These are phyloP conservation scores for Infundibulicybe gibba DNA, from an alignment of 768 basidiomycete genomes.

Conservation along the genomic window DNA sequence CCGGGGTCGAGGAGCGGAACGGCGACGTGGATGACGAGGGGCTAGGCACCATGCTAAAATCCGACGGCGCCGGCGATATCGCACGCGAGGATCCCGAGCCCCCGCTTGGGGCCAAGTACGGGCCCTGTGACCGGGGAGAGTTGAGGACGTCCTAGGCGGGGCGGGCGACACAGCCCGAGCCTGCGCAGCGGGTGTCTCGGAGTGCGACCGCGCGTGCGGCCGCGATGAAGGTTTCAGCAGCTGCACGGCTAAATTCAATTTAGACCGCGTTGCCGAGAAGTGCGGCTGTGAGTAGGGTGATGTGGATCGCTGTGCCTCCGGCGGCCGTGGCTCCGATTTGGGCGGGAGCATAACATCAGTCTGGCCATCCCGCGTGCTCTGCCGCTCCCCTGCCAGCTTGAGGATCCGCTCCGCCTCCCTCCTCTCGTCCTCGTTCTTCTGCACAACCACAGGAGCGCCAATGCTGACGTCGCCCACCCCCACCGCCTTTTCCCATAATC, in stretches of 20 bases:
- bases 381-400: slow-evolving; percentile 17
- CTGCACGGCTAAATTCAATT: slow-evolving; percentile 35
- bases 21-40: not conserved
- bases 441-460: slow-evolving; percentile 15
- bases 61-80: not conserved
- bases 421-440: slow-evolving; percentile 14
- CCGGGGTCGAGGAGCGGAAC: slow-evolving; percentile 5
- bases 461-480: slow-evolving; percentile 62
- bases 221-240: slow-evolving; percentile 36
- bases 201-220: slow-evolving; percentile 35
- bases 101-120: slow-evolving; percentile 12
- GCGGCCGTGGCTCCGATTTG: not conserved
- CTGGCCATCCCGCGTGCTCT: not conserved
- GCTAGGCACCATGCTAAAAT: not conserved
- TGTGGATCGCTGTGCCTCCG: slow-evolving; percentile 9
- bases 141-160: slow-evolving; percentile 29
- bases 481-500: slow-evolving; percentile 78
- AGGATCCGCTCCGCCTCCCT: slow-evolving; percentile 12
- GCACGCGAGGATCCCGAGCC: not conserved
- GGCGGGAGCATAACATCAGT: not conserved
- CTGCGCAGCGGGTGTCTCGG: slow-evolving; percentile 27
- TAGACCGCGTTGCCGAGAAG: slow-evolving; percentile 28
- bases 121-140: slow-evolving; percentile 19
- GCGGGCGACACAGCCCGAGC: slow-evolving; percentile 10
- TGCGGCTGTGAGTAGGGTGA: slow-evolving; percentile 11